A percentile compares a stretch with the other conserved stretches of the same genome.
These are phyloP conservation scores for Ensete ventricosum DNA, from an alignment of 176 grass and related monocot species.

Conservation along the genomic window DNA sequence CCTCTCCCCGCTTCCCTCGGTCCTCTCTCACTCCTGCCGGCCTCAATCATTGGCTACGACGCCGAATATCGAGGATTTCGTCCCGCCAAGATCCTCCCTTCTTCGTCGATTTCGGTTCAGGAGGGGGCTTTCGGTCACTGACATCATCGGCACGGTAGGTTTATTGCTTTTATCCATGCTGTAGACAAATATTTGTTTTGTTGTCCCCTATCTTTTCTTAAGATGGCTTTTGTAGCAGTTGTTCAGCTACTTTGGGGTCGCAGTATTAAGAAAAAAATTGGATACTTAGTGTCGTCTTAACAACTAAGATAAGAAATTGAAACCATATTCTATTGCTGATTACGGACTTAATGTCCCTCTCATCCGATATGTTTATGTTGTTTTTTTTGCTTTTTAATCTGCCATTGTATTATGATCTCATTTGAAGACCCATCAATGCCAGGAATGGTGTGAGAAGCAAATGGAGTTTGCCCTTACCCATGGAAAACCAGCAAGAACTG, in stretches of 20 bases:
- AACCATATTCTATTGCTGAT: not conserved
- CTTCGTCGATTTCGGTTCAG: conserved; percentile 42
- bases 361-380: not conserved
- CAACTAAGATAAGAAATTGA: too few relatives aligned
- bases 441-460: conserved; percentile 98
- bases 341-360: not conserved
- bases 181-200: not conserved
- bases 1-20: conserved; percentile 18
- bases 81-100: conserved; percentile 25
- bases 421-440: not conserved
- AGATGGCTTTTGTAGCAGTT: not conserved
- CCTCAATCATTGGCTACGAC: not conserved
- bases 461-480: conserved; percentile 61
- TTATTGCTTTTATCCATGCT: not conserved
- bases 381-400: not conserved
- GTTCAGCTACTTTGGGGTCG: not conserved
- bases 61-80: conserved; percentile 60
- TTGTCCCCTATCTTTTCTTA: not conserved
- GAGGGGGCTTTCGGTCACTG: conserved; percentile 53
- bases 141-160: conserved; percentile 70
- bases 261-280: not conserved
- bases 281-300: not conserved
- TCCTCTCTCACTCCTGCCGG: conserved; percentile 13
- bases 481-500: conserved; percentile 54
- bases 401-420: not conserved